Evolutionary conservation across 108 stramenopile species (phyloP).

Genomic region (Skeletonema menzelii): DNA sequence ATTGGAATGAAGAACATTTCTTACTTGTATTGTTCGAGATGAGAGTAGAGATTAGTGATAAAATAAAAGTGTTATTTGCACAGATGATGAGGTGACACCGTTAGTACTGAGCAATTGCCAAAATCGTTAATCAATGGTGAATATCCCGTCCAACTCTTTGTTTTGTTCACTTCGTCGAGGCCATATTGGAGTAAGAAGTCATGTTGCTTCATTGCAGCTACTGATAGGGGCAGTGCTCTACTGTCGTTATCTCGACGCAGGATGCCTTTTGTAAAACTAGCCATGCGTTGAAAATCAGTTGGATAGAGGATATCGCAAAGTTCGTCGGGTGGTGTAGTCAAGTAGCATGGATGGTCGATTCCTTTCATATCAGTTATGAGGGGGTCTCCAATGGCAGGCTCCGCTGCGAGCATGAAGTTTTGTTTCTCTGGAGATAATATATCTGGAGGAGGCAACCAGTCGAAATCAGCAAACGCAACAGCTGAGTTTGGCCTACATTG

Average conservation of each 20-base stretch:
- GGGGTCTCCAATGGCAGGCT: slow-evolving; percentile 62
- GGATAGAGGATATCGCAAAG: slow-evolving; percentile 83
- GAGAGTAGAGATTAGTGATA: background rate
- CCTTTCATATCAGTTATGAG: slow-evolving; percentile 79
- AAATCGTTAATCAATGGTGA: slow-evolving; percentile 83
- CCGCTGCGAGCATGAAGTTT: slow-evolving; percentile 3
- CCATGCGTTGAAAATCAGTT: slow-evolving; percentile 69
- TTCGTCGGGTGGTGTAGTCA: slow-evolving; percentile 45
- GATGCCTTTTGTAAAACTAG: slow-evolving; percentile 8
- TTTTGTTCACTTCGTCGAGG: slow-evolving; percentile 56
- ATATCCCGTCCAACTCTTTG: slow-evolving; percentile 81
- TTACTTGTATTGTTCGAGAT: background rate
- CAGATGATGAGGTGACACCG: slow-evolving; percentile 37
- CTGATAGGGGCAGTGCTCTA: background rate
- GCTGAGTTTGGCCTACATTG: slow-evolving; percentile 61
- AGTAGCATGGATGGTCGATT: slow-evolving; percentile 69
- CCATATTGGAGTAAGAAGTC: slow-evolving; percentile 70
- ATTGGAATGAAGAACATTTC: background rate
- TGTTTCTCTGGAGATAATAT: background rate
- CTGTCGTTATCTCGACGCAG: slow-evolving; percentile 1
- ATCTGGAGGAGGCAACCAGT: slow-evolving; percentile 60
- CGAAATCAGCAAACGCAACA: slow-evolving; percentile 79
- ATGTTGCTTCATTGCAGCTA: slow-evolving; percentile 63
- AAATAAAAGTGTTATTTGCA: background rate
- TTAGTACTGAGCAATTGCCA: slow-evolving; percentile 77